A percentile compares a stretch with the other conserved stretches of the same genome.
These are phyloP conservation scores for Acorus calamus DNA, from an alignment of 106 monocot species.

Conservation along the genomic window DNA sequence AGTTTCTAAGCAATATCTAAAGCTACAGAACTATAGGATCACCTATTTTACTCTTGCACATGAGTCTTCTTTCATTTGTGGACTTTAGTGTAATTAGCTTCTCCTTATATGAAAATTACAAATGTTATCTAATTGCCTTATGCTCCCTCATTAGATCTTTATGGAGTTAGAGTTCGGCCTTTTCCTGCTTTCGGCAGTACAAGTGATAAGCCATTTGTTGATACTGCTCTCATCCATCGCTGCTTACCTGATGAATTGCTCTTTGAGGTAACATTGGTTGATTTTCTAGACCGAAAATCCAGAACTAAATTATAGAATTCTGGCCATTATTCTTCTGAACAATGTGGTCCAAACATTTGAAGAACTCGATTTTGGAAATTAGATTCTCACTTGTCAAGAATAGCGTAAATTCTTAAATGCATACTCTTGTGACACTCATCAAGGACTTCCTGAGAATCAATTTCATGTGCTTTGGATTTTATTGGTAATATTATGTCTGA, in stretches of 20 bases:
- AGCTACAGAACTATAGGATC: no score
- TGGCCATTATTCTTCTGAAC: not conserved
- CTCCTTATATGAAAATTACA: not conserved
- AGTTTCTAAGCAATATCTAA: constrained; percentile 1
- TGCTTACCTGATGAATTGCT: constrained; percentile 85
- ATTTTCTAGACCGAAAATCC: not conserved
- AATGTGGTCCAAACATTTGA: not conserved
- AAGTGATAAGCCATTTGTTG: constrained; percentile 49
- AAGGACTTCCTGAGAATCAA: no score
- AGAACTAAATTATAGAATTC: not conserved
- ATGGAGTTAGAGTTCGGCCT: constrained; percentile 78
- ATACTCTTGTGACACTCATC: no score
- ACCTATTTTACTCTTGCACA: not conserved
- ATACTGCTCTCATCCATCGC: constrained; percentile 86
- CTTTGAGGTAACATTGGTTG: constrained; percentile 47
- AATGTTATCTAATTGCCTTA: not conserved
- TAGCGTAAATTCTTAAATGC: no score
- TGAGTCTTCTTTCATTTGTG: not conserved
- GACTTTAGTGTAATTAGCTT: not conserved
- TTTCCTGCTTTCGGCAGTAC: constrained; percentile 81
- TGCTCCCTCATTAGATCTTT: constrained; percentile 34
- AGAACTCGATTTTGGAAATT: no score
- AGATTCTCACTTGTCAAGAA: no score
- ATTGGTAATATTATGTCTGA: no score
- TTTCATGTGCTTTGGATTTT: no score